A percentile compares a stretch with the other conserved stretches of the same genome.
Conservation (phyloP, 2,329 filamentous ascomycete species). For the Orbilia oligospora region DNA sequence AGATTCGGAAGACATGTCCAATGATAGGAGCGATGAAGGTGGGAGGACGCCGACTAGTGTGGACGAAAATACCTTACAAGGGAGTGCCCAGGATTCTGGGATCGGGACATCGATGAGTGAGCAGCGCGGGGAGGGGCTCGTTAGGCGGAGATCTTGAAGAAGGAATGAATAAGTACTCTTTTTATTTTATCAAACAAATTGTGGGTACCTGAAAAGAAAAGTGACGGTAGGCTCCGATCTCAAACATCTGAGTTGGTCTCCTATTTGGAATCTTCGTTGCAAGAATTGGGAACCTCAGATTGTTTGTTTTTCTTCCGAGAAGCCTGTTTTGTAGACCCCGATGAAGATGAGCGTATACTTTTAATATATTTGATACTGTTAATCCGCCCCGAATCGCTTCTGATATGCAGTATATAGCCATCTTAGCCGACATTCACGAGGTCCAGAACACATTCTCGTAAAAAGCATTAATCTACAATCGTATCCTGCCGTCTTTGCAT, state of each 20-base stretch:
- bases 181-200: background rate
- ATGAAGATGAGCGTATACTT: slow-evolving; percentile 3
- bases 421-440: slow-evolving; percentile 34
- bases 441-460: slow-evolving; percentile 25
- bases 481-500: slow-evolving; percentile 44
- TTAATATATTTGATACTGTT: slow-evolving; percentile 58
- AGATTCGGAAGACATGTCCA: slow-evolving; percentile 44
- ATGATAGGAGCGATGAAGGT: slow-evolving; percentile 52
- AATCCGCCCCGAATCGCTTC: slow-evolving; percentile 26
- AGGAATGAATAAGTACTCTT: slow-evolving; percentile 35
- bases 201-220: background rate
- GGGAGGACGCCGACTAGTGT: slow-evolving; percentile 55
- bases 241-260: slow-evolving; percentile 8
- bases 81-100: slow-evolving; percentile 58
- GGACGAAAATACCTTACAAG: slow-evolving; percentile 53
- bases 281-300: slow-evolving; percentile 12
- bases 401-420: slow-evolving; percentile 20
- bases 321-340: slow-evolving; percentile 21
- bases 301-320: slow-evolving; percentile 40
- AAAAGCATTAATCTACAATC: slow-evolving; percentile 22
- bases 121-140: slow-evolving; percentile 39
- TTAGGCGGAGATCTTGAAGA: slow-evolving; percentile 51
- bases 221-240: background rate
- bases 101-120: slow-evolving; percentile 60
- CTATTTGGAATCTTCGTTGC: slow-evolving; percentile 20